Percentiles rank a stretch among this genome's conserved stretches.
These are phyloP conservation scores for Phytopythium helicoides DNA, from an alignment of 352 stramenopile genomes.

Conservation along the genomic window DNA sequence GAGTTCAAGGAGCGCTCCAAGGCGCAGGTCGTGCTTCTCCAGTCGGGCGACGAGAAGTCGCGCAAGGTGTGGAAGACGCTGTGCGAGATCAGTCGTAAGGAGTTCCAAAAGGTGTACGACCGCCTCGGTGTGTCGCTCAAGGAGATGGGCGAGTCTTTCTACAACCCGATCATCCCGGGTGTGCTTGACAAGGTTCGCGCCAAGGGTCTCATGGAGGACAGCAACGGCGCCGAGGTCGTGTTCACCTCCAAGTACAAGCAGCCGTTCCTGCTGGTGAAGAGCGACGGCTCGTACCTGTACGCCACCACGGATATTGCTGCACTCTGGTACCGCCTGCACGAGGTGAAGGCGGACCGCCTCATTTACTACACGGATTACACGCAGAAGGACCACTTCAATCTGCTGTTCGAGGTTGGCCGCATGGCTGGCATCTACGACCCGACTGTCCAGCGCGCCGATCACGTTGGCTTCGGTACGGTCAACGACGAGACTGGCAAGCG, in stretches of 20 bases:
- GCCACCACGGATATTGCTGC: slow-evolving; percentile 84
- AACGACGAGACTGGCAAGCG: slow-evolving; percentile 88
- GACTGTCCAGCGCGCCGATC: slow-evolving; percentile 77
- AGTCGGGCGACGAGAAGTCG: slow-evolving; percentile 90
- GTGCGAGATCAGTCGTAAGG: slow-evolving; percentile 80
- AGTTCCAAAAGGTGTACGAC: slow-evolving; percentile 88
- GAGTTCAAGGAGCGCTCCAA: slow-evolving; percentile 97
- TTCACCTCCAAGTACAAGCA: slow-evolving; percentile 92
- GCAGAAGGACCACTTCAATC: slow-evolving; percentile 86
- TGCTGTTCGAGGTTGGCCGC: slow-evolving; percentile 78
- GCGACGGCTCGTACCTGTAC: slow-evolving; percentile 84
- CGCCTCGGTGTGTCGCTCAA: slow-evolving; percentile 67
- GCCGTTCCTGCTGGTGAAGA: slow-evolving; percentile 86
- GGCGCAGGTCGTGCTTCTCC: slow-evolving; percentile 97
- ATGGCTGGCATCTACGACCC: slow-evolving; percentile 80
- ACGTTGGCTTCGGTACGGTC: slow-evolving; percentile 85
- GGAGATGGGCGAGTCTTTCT: slow-evolving; percentile 86
- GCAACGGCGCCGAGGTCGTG: slow-evolving; percentile 88
- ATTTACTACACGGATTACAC: slow-evolving; percentile 89
- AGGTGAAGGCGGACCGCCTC: slow-evolving; percentile 77
- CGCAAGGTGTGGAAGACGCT: slow-evolving; percentile 81
- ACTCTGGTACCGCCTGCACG: slow-evolving; percentile 83
- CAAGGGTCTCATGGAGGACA: slow-evolving; percentile 88
- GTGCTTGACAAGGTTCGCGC: slow-evolving; percentile 89
- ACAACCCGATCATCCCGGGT: slow-evolving; percentile 82